phyloP scores from a whole-genome alignment of 305 asterid species.

The Fraxinus sp. region DNA sequence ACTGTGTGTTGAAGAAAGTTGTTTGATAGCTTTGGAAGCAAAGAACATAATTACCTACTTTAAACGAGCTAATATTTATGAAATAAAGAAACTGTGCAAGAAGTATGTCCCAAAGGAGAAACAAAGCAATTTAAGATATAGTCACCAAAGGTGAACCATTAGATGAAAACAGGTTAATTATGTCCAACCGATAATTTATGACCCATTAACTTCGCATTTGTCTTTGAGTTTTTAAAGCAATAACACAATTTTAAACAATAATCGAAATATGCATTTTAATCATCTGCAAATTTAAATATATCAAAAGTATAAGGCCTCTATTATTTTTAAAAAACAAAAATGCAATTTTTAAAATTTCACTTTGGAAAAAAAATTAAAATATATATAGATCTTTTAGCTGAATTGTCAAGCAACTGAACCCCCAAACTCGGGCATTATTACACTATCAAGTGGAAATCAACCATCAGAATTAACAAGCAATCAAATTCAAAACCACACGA shows the following conservation, averaged over 20 bases:
- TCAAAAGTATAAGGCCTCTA: not conserved
- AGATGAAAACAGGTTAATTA: not conserved
- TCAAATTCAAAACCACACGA: conserved; percentile 1
- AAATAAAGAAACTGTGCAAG: not conserved
- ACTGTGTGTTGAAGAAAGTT: not conserved
- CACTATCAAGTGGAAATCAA: not conserved
- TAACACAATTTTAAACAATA: not conserved
- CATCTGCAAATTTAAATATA: not conserved
- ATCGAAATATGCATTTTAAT: not conserved
- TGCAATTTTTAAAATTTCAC: not conserved
- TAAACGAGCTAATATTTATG: not conserved
- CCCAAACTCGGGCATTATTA: not conserved
- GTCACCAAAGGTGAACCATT: not conserved
- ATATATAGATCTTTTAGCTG: not conserved
- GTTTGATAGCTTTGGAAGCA: not conserved
- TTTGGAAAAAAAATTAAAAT: not conserved
- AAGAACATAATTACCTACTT: not conserved
- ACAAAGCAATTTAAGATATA: not conserved
- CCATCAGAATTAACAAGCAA: conserved; percentile 1
- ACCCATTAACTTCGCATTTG: not conserved
- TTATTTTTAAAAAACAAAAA: not conserved
- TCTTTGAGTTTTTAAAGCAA: not conserved
- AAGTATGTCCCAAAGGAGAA: not conserved
- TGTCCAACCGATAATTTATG: not conserved
- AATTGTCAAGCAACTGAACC: conserved; percentile 8